Evolutionary conservation across 1,139 yeast genomes (phyloP), one percentile per base, ranked within the genome.

Genomic region (Pichia sp.): DNA sequence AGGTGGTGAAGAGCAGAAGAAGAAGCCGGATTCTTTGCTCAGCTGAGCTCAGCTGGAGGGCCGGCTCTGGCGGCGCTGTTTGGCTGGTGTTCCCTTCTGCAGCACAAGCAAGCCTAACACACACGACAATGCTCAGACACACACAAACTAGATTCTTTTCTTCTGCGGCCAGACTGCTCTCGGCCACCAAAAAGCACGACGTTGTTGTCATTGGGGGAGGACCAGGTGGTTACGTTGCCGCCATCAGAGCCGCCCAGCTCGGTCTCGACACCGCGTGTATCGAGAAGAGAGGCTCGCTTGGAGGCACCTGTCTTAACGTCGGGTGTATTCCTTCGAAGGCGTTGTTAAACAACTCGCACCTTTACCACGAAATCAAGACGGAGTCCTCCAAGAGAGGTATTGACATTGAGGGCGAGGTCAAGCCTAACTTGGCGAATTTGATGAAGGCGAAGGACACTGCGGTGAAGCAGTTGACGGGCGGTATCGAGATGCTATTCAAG

Each of bases 321-420:
- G 99, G 99, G 50, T 93, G 99, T 80, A 95, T 95, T 67, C 99
- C 99, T 58, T 93, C 99, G 63, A 95, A 95, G 76, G 89, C 99
- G 16, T 77, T 93, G 61, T 79, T 93, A 69, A 93, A 93, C 84
- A 95, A 93, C 79, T 87, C 98, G 33, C 97, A 91, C 61, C 74
- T 93, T 65, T 92, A 81, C 77, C 99, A 95, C 73, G 88, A 85
- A 72, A 86, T 93, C 73, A 78, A 83, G 72, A 88, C 85, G 69
- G 99, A 95, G 70, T 77, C 97, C 57, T 80, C 81, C 66, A 74
- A 77, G 65, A 85, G 99, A 74, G 99, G 99, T 75, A 92, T 95
- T 66, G 95, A 88, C 60, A 88, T 91, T 56, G 70, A 73, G 24
- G 89, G 83, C 58, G 89, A 82, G 55, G 95, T 89, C 56, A 73